Base-by-base conservation (phyloP, 768 basidiomycete species). In the Suillus spraguei region DNA sequence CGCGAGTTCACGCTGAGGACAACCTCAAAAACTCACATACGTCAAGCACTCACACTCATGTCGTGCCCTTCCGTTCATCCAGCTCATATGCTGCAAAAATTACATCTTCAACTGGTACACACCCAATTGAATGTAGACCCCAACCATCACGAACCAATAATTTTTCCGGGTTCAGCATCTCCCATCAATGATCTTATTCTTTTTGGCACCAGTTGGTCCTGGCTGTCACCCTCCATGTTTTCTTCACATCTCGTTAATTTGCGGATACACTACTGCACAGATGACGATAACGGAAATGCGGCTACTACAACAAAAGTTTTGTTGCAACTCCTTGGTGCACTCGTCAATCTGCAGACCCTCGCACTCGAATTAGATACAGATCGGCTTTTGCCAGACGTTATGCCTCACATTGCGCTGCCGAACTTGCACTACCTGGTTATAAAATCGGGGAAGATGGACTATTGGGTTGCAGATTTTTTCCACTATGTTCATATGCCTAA, bases 91-190 rank as follows among this genome's bases (percentile, higher is more conserved):
- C 49, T 50, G 16, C 28, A 50, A 50, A 50, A 50, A 16, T 16
- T 50, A 2, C 28, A 17, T 50, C 8, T 28, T 50, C 14, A 50
- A 50, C 49, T 50, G 28, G 16, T 50, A 17, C 49, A 28, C 28
- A 32, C 7, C 28, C 47, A 47, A 22, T 47, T 47, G 47, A 13
- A 24, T 14, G 22, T 14, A 47, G 13, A 47, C 13, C 22, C 13
- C 13, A 6, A 24, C 13, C 3, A 24, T 22, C 14, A 14, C 13
- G 13, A 14, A 24, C 47, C 24, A 3, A 4, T 3, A 4, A 24
- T 50, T 32, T 50, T 50, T 50, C 49, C 28, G 17, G 49, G 24
- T 32, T 50, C 49, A 50, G 16, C 49, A 50, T 16, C 49, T 50
- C 49, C 49, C 8, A 50, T 50, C 49, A 17, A 24, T 17, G 49